Base-by-base conservation (phyloP, 23 red algal genomes). In the Gracilaria domingensis region DNA sequence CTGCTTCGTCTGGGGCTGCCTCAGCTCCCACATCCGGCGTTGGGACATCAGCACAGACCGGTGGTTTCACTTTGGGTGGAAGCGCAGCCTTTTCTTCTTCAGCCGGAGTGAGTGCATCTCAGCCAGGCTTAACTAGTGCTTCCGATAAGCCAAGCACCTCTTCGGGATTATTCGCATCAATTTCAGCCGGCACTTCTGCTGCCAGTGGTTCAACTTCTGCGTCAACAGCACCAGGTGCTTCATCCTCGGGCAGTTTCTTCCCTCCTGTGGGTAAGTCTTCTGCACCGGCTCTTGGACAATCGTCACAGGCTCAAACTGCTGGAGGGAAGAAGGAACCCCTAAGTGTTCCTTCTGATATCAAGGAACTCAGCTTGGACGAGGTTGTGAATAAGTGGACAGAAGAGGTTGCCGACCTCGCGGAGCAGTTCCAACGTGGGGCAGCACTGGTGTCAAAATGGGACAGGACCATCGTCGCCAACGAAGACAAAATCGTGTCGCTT, bases 361-460 rank as follows among this genome's bases (percentile, higher is more conserved):
- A 83, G 77, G 72, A 93, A 47, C 84, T 98, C 48, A 88, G 85
- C 32, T 51, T 98, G 18, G 92, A 88, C 74, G 95, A 98, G 34
- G 82, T 98, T 24, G 84, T 98, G 6, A 93, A 94, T 62, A 94
- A 93, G 60, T 98, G 95, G 95, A 93, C 87, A 34, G 95, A 98
- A 30, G 86, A 93, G 35, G 84, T 98, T 51, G 85, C 83, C 11
- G 89, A 93, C 53, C 87, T 98, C 32, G 54, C 81, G 1, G 66
- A 82, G 30, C 67, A 90, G 81, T 98, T 98, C 55, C 56, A 87
- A 58, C 89, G 53, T 23, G 83, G 66, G 2, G 95, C 95, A 0
- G 88, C 71, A 54, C 21, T 86, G 55, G 95, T 98, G 6, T 88
- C 83, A 0, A 88, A 92, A 48, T 98, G 95, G 95, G 95, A 98